Evolutionary conservation across 306 rosid species (phyloP).

Genomic region (Prunus padus): DNA sequence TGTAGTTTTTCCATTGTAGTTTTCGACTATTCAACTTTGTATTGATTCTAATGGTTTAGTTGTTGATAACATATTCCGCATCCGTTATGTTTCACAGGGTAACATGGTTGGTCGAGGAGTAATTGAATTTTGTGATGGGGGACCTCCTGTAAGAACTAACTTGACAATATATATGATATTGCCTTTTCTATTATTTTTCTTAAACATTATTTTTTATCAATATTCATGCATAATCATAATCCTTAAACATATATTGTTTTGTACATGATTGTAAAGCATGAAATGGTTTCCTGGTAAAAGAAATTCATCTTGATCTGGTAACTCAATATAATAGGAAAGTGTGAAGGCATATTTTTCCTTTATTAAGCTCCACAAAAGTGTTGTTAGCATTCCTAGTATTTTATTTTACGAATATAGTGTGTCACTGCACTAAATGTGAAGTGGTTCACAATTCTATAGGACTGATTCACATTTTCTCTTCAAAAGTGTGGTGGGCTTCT

Average conservation of each 20-base stretch:
- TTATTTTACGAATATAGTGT: background rate
- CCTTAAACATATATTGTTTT: background rate
- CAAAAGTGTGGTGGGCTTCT: no score
- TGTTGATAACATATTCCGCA: background rate
- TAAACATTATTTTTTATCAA: background rate
- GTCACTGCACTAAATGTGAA: no score
- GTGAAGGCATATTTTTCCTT: background rate
- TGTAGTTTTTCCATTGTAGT: background rate
- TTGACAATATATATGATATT: conserved; percentile 14
- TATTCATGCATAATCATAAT: background rate
- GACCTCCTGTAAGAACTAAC: conserved; percentile 69
- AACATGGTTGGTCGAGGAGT: conserved; percentile 73
- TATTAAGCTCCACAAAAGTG: background rate
- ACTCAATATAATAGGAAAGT: background rate
- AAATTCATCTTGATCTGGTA: background rate
- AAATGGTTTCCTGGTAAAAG: background rate
- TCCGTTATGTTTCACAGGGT: conserved; percentile 51
- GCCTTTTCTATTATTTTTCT: background rate
- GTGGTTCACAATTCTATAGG: no score
- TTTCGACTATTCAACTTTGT: background rate
- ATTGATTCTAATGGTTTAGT: background rate
- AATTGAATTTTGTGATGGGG: conserved; percentile 76
- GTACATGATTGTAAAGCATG: background rate
- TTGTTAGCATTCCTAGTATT: background rate
- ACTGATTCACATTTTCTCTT: background rate